Evolutionary conservation across 1,284 basidiomycete species (phyloP).

Genomic region (Pseudozyma tsukubaensis): DNA sequence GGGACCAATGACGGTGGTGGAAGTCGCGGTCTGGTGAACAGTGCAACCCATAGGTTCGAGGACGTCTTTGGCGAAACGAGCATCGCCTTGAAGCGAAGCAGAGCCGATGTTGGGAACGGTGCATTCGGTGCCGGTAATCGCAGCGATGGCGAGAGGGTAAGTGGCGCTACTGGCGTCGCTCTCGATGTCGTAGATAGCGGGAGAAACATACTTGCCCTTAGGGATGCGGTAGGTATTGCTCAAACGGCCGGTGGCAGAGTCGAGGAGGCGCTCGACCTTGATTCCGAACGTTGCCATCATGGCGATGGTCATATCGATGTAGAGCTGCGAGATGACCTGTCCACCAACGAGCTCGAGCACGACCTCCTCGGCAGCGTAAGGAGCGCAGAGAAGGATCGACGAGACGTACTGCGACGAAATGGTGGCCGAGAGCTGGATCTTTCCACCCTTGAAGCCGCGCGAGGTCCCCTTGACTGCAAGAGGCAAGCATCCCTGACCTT

Average conservation of each 20-base stretch:
- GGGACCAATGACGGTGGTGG: slow-evolving; percentile 94
- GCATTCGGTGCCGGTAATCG: slow-evolving; percentile 92
- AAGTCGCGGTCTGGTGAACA: slow-evolving; percentile 85
- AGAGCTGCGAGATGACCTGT: slow-evolving; percentile 96
- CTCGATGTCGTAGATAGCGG: slow-evolving; percentile 85
- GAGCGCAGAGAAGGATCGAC: slow-evolving; percentile 93
- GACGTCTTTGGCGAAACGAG: slow-evolving; percentile 91
- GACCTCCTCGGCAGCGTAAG: slow-evolving; percentile 85
- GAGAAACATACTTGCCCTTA: slow-evolving; percentile 81
- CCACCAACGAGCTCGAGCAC: slow-evolving; percentile 90
- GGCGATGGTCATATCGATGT: slow-evolving; percentile 99
- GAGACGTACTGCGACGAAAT: slow-evolving; percentile 99
- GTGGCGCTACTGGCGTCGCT: slow-evolving; percentile 95
- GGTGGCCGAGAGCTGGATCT: slow-evolving; percentile 88
- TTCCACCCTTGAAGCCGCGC: slow-evolving; percentile 81
- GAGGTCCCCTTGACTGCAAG: slow-evolving; percentile 78
- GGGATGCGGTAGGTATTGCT: slow-evolving; percentile 86
- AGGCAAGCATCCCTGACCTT: slow-evolving; percentile 85
- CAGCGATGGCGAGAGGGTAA: slow-evolving; percentile 95
- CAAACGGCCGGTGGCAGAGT: slow-evolving; percentile 75
- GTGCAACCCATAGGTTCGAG: slow-evolving; percentile 93
- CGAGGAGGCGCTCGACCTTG: slow-evolving; percentile 78
- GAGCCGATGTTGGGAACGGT: slow-evolving; percentile 93
- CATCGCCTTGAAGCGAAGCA: slow-evolving; percentile 92
- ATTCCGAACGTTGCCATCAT: slow-evolving; percentile 98